phyloP scores from a whole-genome alignment of 495 filamentous ascomycete genomes.

The Cercophora samala region DNA sequence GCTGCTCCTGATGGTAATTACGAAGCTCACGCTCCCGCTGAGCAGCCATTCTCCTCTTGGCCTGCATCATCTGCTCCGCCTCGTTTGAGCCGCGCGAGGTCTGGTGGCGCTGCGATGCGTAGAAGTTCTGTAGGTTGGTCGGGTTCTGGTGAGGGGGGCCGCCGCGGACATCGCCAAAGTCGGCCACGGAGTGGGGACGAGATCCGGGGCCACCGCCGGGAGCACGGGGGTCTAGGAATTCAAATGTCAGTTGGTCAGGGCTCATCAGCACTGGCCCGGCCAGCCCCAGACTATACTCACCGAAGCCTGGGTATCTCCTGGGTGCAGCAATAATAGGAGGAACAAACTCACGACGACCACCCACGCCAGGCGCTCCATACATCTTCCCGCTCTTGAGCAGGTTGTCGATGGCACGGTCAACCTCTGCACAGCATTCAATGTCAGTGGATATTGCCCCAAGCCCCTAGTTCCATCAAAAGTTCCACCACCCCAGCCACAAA shows the following conservation, averaged over 20 bases:
- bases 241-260: constrained; percentile 28
- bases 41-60: constrained; percentile 96
- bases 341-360: constrained; percentile 78
- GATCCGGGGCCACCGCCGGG: constrained; percentile 38
- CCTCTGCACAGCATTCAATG: constrained; percentile 58
- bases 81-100: constrained; percentile 79
- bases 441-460: constrained; percentile 17
- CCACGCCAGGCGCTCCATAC: constrained; percentile 59
- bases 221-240: constrained; percentile 41
- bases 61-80: constrained; percentile 97
- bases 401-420: constrained; percentile 94
- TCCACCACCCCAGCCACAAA: background rate
- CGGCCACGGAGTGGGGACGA: constrained; percentile 82
- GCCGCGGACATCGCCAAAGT: constrained; percentile 68
- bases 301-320: constrained; percentile 58
- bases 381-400: constrained; percentile 93
- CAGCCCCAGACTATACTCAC: constrained; percentile 39
- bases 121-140: constrained; percentile 87
- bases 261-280: constrained; percentile 25
- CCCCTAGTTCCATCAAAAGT: background rate
- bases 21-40: constrained; percentile 98
- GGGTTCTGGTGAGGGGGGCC: constrained; percentile 53
- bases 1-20: constrained; percentile 99
- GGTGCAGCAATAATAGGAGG: constrained; percentile 56
- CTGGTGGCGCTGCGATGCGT: constrained; percentile 89